These are phyloP conservation scores for Ceratocystis diversiconidia DNA, from an alignment of 2,329 filamentous ascomycete genomes.

Conservation along the genomic window DNA sequence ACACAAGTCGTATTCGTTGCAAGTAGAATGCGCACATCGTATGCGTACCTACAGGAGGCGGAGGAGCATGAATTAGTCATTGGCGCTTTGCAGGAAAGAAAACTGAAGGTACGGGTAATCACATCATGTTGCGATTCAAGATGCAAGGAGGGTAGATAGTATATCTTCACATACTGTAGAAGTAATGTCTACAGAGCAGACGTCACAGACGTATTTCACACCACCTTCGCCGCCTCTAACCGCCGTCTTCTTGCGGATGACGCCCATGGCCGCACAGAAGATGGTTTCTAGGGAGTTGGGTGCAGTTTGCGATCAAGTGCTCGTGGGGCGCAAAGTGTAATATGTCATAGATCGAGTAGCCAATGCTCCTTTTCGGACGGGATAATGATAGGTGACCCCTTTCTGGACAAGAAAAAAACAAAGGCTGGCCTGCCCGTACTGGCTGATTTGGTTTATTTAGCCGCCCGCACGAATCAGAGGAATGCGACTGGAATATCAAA, in stretches of 20 bases:
- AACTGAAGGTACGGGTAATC: neutral
- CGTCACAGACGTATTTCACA: constrained; percentile 93
- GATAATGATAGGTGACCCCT: too few species aligned
- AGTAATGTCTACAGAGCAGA: constrained; percentile 92
- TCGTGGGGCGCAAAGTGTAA: neutral
- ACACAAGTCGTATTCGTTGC: constrained; percentile 91
- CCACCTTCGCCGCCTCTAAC: constrained; percentile 73
- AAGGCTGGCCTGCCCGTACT: too few species aligned
- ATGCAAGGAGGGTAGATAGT: constrained; percentile 2
- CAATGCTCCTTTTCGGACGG: neutral
- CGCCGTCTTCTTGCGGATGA: constrained; percentile 91
- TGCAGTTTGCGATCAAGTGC: neutral
- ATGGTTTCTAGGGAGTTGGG: neutral
- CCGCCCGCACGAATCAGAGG: neutral
- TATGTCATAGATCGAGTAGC: neutral
- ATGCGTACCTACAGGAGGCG: constrained; percentile 61
- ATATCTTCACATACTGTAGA: constrained; percentile 57
- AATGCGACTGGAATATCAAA: neutral
- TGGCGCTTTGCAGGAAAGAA: neutral
- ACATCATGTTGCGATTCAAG: neutral
- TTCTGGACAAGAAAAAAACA: too few species aligned
- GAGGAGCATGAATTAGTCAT: neutral
- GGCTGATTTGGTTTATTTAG: neutral
- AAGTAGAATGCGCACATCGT: constrained; percentile 67
- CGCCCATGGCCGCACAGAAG: constrained; percentile 49